Evolutionary conservation across 495 filamentous ascomycete genomes (phyloP), one percentile per base, ranked within the genome.

Genomic region (Mytilinidion resinicola): DNA sequence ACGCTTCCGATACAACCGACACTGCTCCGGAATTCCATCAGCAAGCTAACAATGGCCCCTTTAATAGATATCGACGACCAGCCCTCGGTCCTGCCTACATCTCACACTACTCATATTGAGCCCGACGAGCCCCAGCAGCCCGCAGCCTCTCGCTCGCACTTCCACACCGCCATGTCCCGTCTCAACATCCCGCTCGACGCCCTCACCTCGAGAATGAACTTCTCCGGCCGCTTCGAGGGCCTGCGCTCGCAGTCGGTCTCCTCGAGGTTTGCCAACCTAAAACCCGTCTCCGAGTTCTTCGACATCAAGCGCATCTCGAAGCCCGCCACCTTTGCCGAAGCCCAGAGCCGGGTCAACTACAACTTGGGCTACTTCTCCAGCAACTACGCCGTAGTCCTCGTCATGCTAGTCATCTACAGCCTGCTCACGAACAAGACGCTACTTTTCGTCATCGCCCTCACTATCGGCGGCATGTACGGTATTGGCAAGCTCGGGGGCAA

Each of bases 311-410:
- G 92, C 34, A 63, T 98, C 10, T 96, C 89, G 47, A 97, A 96
- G 76, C 95, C 93, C 4, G 81, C 78, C 63, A 92, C 91, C 74
- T 96, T 97, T 64, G 82, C 74, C 64, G 93, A 97, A 69, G 82
- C 88, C 55, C 93, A 98, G 73, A 92, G 87, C 74, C 84, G 93
- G 54, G 85, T 96, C 71, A 96, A 95, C 77, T 98, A 96, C 85
- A 98, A 98, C 71, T 77, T 98, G 53, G 82, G 85, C 69, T 87
- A 96, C 78, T 98, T 96, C 79, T 92, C 90, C 55, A 96, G 90
- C 87, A 98, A 98, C 77, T 98, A 98, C 82, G 87, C 86, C 63
- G 85, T 86, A 58, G 82, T 98, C 56, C 95, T 96, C 73, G 78
- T 85, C 56, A 95, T 97, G 84, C 85, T 98, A 62, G 87, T 85